Evolutionary conservation across 1,284 basidiomycete species (phyloP), one percentile per base, ranked within the genome.

Genomic region (Fomitopsis pinicola): DNA sequence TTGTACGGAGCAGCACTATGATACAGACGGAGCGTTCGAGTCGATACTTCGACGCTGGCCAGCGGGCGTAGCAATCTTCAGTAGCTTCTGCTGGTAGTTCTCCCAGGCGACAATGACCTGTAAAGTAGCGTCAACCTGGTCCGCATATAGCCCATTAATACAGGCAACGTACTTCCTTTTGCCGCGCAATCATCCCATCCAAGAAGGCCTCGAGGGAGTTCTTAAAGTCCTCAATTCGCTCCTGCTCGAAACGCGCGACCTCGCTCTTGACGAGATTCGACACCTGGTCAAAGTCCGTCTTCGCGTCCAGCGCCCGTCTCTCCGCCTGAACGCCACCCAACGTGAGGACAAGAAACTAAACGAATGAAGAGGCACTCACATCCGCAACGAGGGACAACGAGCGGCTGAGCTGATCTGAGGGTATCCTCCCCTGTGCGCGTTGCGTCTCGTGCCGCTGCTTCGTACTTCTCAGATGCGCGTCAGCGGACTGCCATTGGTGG

Each of bases 191-290:
- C 88, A 95, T 91, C 10, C 91, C 91, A 56, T 91, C 88, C 62
- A 96, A 75, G 75, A 93, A 95, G 1, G 80, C 80, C 68, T 91
- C 89, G 61, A 97, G 73, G 2, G 87, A 82, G 38, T 81, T 78
- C 72, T 93, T 94, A 73, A 97, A 94, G 70, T 97, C 94, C 53
- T 93, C 88, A 35, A 98, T 86, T 50, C 95, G 86, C 75, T 98
- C 96, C 69, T 88, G 84, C 76, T 99, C 97, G 71, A 99, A 98
- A 38, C 95, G 80, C n/a, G 87, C 88, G 69, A 97, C 88, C 77
- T 99, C 97, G 4, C 83, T 77, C 76, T 98, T 98, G 69, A 95
- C 89, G 30, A 97, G 78, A 66, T 88, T 88, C 33, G 94, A 91
- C 6, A 92, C 89, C 35, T 90, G 84, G 52, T 98, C 95, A 71